Evolutionary conservation across 2,329 filamentous ascomycete genomes (phyloP).

Genomic region (Samsoniella hepiali): DNA sequence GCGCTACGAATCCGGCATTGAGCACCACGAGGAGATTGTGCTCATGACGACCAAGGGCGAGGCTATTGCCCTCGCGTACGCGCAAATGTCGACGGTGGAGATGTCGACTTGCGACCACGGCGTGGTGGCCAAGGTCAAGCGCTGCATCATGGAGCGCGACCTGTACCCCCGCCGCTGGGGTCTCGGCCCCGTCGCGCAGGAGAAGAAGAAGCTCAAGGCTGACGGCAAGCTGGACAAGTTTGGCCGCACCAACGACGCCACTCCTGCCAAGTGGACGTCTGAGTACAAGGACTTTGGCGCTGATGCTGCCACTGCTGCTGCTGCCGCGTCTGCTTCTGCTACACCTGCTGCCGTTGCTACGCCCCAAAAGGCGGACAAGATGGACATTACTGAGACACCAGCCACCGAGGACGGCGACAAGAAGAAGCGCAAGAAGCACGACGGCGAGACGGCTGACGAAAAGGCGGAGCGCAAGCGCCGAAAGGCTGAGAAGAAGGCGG

Average conservation of each 20-base stretch:
- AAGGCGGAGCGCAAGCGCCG: constrained; percentile 59
- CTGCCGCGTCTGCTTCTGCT: constrained; percentile 43
- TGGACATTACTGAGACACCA: constrained; percentile 37
- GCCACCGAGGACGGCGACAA: constrained; percentile 52
- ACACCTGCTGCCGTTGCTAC: constrained; percentile 42
- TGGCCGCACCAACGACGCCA: constrained; percentile 86
- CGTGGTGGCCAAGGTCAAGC: constrained; percentile 97
- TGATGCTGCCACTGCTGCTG: constrained; percentile 44
- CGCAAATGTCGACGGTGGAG: constrained; percentile 97
- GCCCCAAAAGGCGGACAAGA: constrained; percentile 36
- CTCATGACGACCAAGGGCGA: constrained; percentile 99
- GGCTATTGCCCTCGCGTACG: constrained; percentile 92
- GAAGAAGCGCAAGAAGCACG: constrained; percentile 78
- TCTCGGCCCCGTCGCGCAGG: constrained; percentile 82
- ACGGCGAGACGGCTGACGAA: constrained; percentile 70
- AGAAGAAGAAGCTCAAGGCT: constrained; percentile 99
- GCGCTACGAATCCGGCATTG: constrained; percentile 85
- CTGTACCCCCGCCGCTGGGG: constrained; percentile 97
- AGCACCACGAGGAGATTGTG: constrained; percentile 93
- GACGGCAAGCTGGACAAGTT: constrained; percentile 98
- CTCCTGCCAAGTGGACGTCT: constrained; percentile 86
- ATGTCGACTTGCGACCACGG: constrained; percentile 96
- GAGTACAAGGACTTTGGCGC: constrained; percentile 89
- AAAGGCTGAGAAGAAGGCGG: constrained; percentile 59
- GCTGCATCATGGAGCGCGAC: constrained; percentile 99